phyloP scores from a whole-genome alignment of 2,329 filamentous ascomycete genomes.

The Dryadomyces sulphureus region DNA sequence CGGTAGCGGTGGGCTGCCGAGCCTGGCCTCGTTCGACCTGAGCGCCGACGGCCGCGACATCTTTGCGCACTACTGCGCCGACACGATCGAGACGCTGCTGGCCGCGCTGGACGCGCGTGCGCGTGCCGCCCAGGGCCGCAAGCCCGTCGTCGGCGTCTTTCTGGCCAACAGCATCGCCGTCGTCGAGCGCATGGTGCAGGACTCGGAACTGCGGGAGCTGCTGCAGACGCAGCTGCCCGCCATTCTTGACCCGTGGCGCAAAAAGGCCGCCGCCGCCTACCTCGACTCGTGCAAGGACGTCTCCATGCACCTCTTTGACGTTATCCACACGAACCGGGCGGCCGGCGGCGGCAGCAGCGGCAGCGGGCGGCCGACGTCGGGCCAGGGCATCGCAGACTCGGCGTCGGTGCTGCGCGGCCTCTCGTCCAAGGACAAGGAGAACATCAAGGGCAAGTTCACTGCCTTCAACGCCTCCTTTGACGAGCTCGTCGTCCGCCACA shows the following conservation, averaged over 20 bases:
- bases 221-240: conserved; percentile 46
- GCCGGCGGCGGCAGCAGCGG: conserved; percentile 15
- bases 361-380: conserved; percentile 49
- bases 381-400: conserved; percentile 56
- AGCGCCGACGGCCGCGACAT: conserved; percentile 78
- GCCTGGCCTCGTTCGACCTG: conserved; percentile 69
- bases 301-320: conserved; percentile 72
- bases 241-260: conserved; percentile 70
- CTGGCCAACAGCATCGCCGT: conserved; percentile 77
- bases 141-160: conserved; percentile 73
- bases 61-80: conserved; percentile 77
- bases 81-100: conserved; percentile 75
- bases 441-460: conserved; percentile 91
- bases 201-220: conserved; percentile 62
- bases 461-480: conserved; percentile 86
- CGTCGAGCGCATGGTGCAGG: conserved; percentile 69
- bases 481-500: conserved; percentile 71
- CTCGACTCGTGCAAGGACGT: conserved; percentile 80
- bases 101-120: conserved; percentile 61
- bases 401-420: conserved; percentile 71
- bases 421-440: conserved; percentile 82
- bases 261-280: conserved; percentile 70
- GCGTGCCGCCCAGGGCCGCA: conserved; percentile 52
- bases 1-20: conserved; percentile 45
- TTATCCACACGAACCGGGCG: conserved; percentile 75